phyloP scores from a whole-genome alignment of 495 filamentous ascomycete species.

The Staphylotrichum tortipilum region DNA sequence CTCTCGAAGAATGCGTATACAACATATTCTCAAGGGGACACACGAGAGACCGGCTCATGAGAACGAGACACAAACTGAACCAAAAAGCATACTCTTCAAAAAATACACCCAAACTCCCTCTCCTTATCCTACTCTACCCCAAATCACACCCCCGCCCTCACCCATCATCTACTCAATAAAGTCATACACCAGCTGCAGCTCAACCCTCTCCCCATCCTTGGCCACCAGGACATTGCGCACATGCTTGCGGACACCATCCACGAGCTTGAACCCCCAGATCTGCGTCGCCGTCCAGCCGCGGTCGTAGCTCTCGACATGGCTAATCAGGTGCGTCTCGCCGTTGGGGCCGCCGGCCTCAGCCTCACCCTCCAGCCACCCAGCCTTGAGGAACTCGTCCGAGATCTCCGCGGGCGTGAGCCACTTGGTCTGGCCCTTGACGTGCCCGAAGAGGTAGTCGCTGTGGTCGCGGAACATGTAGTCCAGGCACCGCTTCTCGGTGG shows the following conservation, averaged over 20 bases:
- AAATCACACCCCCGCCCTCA: not conserved
- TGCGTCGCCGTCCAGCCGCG: constrained; percentile 53
- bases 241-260: constrained; percentile 55
- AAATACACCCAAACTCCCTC: too few species aligned
- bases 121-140: not conserved
- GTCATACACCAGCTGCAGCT: constrained; percentile 68
- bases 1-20: too few species aligned
- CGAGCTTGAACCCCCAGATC: constrained; percentile 45
- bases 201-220: constrained; percentile 54
- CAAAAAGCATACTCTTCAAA: too few species aligned
- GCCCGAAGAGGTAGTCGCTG: constrained; percentile 74
- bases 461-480: constrained; percentile 66
- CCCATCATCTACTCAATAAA: constrained; percentile 27
- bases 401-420: constrained; percentile 35
- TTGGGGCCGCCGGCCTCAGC: constrained; percentile 39
- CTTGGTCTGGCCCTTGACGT: constrained; percentile 53
- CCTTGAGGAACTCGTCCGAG: constrained; percentile 37
- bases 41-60: too few species aligned
- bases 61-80: too few species aligned
- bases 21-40: too few species aligned
- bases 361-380: constrained; percentile 46
- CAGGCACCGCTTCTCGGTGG: constrained; percentile 60
- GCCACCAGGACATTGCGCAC: constrained; percentile 54
- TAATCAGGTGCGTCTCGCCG: constrained; percentile 43
- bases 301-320: constrained; percentile 45